These are phyloP conservation scores for Spergularia bocconei DNA, from an alignment of 148 eudicot species.

Conservation along the genomic window DNA sequence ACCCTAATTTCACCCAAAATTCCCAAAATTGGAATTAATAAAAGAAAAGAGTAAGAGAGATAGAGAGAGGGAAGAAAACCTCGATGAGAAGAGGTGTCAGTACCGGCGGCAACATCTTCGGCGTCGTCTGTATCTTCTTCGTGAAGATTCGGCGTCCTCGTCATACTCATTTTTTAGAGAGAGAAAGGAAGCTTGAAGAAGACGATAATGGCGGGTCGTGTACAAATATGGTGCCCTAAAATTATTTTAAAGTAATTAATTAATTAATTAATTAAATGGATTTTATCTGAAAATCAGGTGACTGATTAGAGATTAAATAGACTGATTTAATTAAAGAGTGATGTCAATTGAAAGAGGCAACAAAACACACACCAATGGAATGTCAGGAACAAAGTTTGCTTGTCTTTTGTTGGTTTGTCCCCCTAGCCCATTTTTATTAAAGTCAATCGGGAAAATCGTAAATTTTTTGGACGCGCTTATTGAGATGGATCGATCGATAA, in stretches of 20 bases:
- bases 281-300: not conserved
- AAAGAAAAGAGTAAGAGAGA: slow-evolving; percentile 6
- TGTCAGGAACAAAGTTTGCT: not conserved
- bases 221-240: slow-evolving; percentile 19
- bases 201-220: slow-evolving; percentile 26
- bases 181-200: slow-evolving; percentile 14
- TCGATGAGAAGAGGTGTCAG: slow-evolving; percentile 58
- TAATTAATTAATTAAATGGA: not conserved
- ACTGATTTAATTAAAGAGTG: not conserved
- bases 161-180: slow-evolving; percentile 25
- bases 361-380: slow-evolving; percentile 11
- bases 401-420: too few species aligned
- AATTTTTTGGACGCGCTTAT: too few species aligned
- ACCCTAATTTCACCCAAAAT: not conserved
- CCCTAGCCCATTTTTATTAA: too few species aligned
- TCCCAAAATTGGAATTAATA: too few species aligned
- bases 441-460: too few species aligned
- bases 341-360: not conserved
- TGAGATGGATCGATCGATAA: too few species aligned
- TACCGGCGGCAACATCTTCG: slow-evolving; percentile 43
- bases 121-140: slow-evolving; percentile 52
- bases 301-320: too few species aligned
- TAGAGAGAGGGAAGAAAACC: slow-evolving; percentile 34
- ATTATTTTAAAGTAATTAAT: not conserved
- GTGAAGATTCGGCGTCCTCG: slow-evolving; percentile 33